These are phyloP conservation scores for Amylocarpus encephaloides DNA, from an alignment of 2,329 filamentous ascomycete species.

Conservation along the genomic window DNA sequence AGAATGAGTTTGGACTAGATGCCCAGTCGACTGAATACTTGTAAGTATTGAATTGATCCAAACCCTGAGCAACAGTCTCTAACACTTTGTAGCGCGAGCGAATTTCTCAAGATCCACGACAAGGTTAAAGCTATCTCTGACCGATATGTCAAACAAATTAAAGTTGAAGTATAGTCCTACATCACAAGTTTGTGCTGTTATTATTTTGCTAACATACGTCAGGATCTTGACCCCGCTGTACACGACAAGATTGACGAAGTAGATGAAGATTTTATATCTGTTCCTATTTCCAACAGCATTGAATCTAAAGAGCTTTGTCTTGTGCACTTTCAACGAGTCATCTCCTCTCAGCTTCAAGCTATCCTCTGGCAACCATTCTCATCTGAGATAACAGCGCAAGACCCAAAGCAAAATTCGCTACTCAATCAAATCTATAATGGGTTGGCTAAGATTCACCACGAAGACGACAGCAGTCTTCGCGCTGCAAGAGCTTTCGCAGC, in stretches of 20 bases:
- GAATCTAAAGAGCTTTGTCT: constrained; percentile 4
- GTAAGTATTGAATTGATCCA: constrained; percentile 3
- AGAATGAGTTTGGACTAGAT: constrained; percentile 9
- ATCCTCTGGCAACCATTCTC: constrained; percentile 10
- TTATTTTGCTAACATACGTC: constrained; percentile 1
- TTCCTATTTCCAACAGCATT: constrained; percentile 3
- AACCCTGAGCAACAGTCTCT: neutral
- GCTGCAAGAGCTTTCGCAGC: constrained; percentile 3
- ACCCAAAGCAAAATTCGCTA: neutral
- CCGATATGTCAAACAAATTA: constrained; percentile 1
- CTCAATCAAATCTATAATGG: constrained; percentile 5
- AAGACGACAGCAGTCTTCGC: constrained; percentile 2
- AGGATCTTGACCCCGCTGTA: constrained; percentile 5
- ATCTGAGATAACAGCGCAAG: constrained; percentile 5
- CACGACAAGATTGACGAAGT: constrained; percentile 4
- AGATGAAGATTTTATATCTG: constrained; percentile 4
- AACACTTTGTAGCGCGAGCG: constrained; percentile 1
- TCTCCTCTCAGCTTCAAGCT: constrained; percentile 4
- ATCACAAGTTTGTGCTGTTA: constrained; percentile 2
- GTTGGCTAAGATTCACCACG: constrained; percentile 2
- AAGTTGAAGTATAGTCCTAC: constrained; percentile 2
- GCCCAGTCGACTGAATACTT: constrained; percentile 2
- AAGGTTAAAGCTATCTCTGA: neutral
- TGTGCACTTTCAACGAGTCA: constrained; percentile 6
- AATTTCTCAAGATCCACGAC: constrained; percentile 5